Evolutionary conservation across 192 early-diverging fungal species (phyloP), one percentile per base, ranked within the genome.

Genomic region (Gonapodya sp.): DNA sequence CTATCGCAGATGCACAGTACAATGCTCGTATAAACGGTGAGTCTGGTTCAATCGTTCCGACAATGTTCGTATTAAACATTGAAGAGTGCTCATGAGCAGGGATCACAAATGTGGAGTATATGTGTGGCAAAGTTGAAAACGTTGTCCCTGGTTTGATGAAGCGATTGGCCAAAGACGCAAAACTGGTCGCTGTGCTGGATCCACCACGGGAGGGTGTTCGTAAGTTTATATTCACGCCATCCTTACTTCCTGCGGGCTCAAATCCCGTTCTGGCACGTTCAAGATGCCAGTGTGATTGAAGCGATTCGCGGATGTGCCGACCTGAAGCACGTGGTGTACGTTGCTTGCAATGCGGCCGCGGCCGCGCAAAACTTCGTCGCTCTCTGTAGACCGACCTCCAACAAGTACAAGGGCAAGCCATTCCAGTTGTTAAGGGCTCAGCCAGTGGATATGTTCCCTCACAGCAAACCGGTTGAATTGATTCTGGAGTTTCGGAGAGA

Each of bases 391-490:
- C 93, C 93, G 32, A 82, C 85, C 1, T 91, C 93, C 1, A 92
- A 90, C 81, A 84, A 85, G 83, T 93, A 85, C 79, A 81, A 80
- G 31, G 91, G 90, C 2, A 36, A 31, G 36, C 90, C 92, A 14
- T 95, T 95, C 85, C 82, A 85, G n/a, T 89, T 90, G 0, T 77
- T 82, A 14, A 82, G 85, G 46, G 92, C 89, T 0, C 82, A 90
- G 34, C 86, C 91, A 0, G 85, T 95, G 1, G 94, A 95, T 82
- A 78, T 95, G 31, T 95, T 95, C 87, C 94, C 94, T 73, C 92
- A 95, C 82, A 90, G 92, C 31, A 81, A 86, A 31, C 89, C 88
- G 73, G 92, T 85, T 72, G 94, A 94, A 85, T 81, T 94, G 31
- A 83, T 95, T 18, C 81, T 94, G 73, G 91, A 90, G 80, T 92